Base-by-base conservation (phyloP, 148 eudicot genomes). In the Drosera capensis region DNA sequence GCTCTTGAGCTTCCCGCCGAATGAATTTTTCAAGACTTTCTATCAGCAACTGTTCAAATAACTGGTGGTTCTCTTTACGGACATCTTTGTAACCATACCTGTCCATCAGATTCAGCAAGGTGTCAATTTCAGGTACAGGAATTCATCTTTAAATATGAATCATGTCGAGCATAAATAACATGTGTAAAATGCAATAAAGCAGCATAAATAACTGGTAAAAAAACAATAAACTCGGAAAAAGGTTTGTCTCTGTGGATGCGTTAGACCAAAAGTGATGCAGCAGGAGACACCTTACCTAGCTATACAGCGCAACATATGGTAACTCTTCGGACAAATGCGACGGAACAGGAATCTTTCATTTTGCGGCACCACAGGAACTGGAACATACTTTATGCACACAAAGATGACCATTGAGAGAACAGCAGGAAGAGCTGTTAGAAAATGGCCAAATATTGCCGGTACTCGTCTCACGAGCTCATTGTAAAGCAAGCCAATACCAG, bases 51-150 rank as follows among this genome's bases (percentile, higher is more conserved):
- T 84, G 82, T 62, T 84, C 93, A 53, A 85, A 90, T 13, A 66
- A 53, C 55, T 73, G 82, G 51, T 75, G 93, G 64, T 60, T 78
- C 75, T 90, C 99, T 66, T 85, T 90, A 48, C 82, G 95, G 14
- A 68, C 75, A 57, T 90, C 99, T 67, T 90, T 90, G 74, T 90
- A 90, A 45, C 99, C 99, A 47, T 85, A 90, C 71, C 99, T 90
- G 93, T 58, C 14, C 49, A 58, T 47, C 38, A 53, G 29, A 46
- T 8, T 17, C 21, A 44, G 22, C 39, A 36, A 7, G 18, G 18
- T 13, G 25, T 26, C 31, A 48, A 25, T 50, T 20, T 19, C 40
- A 59, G 19, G 45, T 24, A 46, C 25, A 17, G 31, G 14, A 16
- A n/a, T n/a, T n/a, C n/a, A n/a, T n/a, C n/a, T n/a, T n/a, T n/a